Base-by-base conservation (phyloP, 2,329 filamentous ascomycete species). In the Ophiostoma angusticollis region DNA sequence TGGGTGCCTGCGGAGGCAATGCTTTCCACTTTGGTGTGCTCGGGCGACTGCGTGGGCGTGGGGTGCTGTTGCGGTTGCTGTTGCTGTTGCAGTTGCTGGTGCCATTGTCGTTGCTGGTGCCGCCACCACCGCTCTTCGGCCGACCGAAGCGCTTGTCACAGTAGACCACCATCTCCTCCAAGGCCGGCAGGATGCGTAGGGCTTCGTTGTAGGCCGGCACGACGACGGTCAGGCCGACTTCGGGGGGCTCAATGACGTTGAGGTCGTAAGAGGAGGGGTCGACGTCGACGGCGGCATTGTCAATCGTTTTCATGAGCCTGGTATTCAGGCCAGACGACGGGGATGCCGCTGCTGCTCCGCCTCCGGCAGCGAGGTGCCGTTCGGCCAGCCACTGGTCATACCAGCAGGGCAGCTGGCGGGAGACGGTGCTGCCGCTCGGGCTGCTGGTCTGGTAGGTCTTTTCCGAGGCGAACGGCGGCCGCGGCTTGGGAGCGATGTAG, bases 201-300 rank as follows among this genome's bases (percentile, higher is more conserved):
- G 89, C 80, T 55, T 98, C 91, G 50, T 98, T 98, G 69, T 86
- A 98, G 9, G 91, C 91, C 0, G 91, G 91, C 31, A 98, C 80
- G 0, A 98, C 85, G 7, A 96, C 78, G 39, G 83, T 91, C 66
- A 98, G 77, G 55, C 81, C 82, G n/a, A 95, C 61, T 45, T 87
- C 78, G 12, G 86, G 73, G 2, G 78, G 70, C 47, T 86, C 80
- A 39, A 93, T 80, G 31, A 65, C 60, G 48, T 74, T 69, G 13
- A 68, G 58, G 47, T 75, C 65, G 28, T 56, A 58, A n/a, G n/a
- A n/a, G n/a, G n/a, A n/a, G 4, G 61, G 61, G 16, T 58, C 54
- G 45, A 61, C 53, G 46, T 61, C 50, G 50, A 51, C 43, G 31
- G 45, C 44, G 33, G 48, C 44, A 16, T 22, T 14, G 12, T 16